A percentile compares a stretch with the other conserved stretches of the same genome.
phyloP scores from a whole-genome alignment of 805 yeast species.

The Metschnikowia reukaufii region DNA sequence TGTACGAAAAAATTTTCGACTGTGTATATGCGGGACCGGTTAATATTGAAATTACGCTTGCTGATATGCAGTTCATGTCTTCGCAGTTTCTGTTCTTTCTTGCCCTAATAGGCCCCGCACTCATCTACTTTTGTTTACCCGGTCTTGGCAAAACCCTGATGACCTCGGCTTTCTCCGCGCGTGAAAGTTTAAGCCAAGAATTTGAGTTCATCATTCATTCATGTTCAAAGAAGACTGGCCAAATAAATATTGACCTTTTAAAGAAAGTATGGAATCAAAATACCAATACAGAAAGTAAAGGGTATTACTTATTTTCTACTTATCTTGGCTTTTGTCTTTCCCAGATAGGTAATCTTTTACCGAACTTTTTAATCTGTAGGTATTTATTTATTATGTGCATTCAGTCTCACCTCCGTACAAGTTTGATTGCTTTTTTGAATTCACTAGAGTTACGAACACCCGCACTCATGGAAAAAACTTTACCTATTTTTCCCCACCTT shows the following conservation, averaged over 20 bases:
- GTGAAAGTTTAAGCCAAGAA: background rate
- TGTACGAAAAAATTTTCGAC: constrained; percentile 8
- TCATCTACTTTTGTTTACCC: background rate
- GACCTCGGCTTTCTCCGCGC: constrained; percentile 2
- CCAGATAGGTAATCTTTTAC: too few relatives aligned
- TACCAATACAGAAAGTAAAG: background rate
- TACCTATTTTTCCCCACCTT: constrained; percentile 8
- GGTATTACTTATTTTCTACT: too few relatives aligned
- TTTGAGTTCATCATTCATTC: background rate
- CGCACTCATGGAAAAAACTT: background rate
- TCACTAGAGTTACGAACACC: background rate
- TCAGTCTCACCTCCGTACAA: background rate
- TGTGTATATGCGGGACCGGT: background rate
- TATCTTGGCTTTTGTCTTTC: too few relatives aligned
- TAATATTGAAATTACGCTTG: constrained; percentile 1
- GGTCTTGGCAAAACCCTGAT: constrained; percentile 4
- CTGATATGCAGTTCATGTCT: background rate
- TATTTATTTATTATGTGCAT: background rate
- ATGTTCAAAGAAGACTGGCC: too few relatives aligned
- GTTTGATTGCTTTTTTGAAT: background rate
- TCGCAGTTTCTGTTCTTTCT: background rate
- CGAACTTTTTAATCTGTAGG: too few relatives aligned
- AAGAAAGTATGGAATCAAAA: background rate
- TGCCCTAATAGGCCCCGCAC: background rate
- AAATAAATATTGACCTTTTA: background rate